A percentile compares a stretch with the other conserved stretches of the same genome.
Conservation (phyloP, 2,329 filamentous ascomycete species). For the Cyphellophora attinorum region DNA sequence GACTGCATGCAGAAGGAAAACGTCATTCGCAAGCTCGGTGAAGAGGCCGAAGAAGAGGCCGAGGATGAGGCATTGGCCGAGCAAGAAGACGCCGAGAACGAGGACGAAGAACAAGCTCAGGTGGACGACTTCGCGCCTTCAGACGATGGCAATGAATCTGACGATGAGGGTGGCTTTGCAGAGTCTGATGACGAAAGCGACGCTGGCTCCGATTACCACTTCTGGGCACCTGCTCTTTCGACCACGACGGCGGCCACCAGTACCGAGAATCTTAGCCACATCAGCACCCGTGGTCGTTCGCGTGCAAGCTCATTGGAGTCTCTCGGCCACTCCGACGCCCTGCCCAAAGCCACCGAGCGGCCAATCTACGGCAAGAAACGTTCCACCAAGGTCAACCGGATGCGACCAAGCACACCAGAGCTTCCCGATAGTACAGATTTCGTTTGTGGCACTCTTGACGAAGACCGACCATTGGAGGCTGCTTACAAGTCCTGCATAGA, state of each 20-base stretch:
- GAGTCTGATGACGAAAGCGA: constrained; percentile 61
- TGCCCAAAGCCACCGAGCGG: constrained; percentile 19
- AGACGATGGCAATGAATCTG: constrained; percentile 68
- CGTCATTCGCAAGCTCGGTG: constrained; percentile 71
- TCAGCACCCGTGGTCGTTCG: constrained; percentile 37
- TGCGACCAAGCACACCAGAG: constrained; percentile 64
- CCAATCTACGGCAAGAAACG: constrained; percentile 13
- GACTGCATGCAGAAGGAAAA: constrained; percentile 89
- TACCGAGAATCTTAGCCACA: constrained; percentile 40
- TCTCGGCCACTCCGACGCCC: constrained; percentile 7
- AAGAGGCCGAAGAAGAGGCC: constrained; percentile 87
- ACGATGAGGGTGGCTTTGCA: constrained; percentile 65
- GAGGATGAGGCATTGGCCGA: constrained; percentile 62
- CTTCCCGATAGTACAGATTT: constrained; percentile 97
- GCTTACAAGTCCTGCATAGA: constrained; percentile 82
- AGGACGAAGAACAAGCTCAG: constrained; percentile 59
- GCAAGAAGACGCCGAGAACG: constrained; percentile 35
- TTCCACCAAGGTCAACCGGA: constrained; percentile 30
- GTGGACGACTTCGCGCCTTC: constrained; percentile 54
- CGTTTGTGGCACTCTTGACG: constrained; percentile 94
- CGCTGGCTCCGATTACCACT: constrained; percentile 53
- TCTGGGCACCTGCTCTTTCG: constrained; percentile 44
- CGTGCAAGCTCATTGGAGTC: constrained; percentile 46
- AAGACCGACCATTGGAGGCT: constrained; percentile 88
- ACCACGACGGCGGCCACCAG: constrained; percentile 41